phyloP scores from a whole-genome alignment of 805 yeast species.

The Ogataea ganodermae region DNA sequence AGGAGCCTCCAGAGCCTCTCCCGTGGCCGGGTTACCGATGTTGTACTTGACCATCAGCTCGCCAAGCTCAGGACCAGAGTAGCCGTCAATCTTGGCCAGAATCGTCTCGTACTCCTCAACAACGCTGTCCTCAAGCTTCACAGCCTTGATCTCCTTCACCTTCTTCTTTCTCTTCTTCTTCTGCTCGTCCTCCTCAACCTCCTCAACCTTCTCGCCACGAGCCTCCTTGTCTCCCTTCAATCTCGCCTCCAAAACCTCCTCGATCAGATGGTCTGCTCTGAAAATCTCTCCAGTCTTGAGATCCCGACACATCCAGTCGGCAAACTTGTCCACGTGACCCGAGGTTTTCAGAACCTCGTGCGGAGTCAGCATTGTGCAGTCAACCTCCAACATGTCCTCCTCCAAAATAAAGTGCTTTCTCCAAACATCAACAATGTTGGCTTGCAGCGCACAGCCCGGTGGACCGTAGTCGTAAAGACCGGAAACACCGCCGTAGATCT shows the following conservation, averaged over 20 bases:
- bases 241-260: constrained; percentile 95
- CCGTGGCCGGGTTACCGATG: constrained; percentile 90
- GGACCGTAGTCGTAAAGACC: constrained; percentile 99
- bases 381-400: constrained; percentile 99
- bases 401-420: constrained; percentile 96
- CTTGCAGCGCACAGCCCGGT: constrained; percentile 98
- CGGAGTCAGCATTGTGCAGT: constrained; percentile 97
- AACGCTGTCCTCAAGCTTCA: constrained; percentile 79
- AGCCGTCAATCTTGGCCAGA: constrained; percentile 94
- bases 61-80: constrained; percentile 89
- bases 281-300: constrained; percentile 95
- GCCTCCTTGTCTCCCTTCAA: constrained; percentile 97
- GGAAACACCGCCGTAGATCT: constrained; percentile 96
- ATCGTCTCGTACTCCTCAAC: constrained; percentile 81
- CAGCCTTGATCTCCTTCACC: constrained; percentile 90
- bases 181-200: constrained; percentile 66
- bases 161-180: constrained; percentile 94
- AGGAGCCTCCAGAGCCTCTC: constrained; percentile 84
- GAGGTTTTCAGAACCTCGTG: constrained; percentile 97
- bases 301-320: constrained; percentile 99
- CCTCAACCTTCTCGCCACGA: constrained; percentile 75
- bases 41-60: constrained; percentile 78
- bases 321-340: constrained; percentile 98
- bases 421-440: constrained; percentile 93
- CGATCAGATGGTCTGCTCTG: constrained; percentile 97